phyloP scores from a whole-genome alignment of 73 alveolate species.

The Stentor coeruleus region DNA sequence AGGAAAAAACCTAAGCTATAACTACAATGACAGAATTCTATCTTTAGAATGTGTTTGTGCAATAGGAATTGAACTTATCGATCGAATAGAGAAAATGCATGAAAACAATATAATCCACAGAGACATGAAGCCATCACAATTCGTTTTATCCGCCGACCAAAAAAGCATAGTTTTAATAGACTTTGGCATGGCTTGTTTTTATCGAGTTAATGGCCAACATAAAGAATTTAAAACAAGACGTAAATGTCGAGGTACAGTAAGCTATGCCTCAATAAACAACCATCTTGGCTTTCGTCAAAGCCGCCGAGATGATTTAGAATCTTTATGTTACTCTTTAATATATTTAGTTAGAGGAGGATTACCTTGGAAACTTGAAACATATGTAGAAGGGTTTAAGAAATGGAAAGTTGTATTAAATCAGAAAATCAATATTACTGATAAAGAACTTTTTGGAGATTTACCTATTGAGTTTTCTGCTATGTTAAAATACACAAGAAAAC shows the following conservation, averaged over 20 bases:
- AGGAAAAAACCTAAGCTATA: not conserved
- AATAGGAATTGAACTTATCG: not conserved
- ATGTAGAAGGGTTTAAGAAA: not conserved
- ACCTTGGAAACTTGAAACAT: slow-evolving; percentile 60
- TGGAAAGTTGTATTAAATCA: not conserved
- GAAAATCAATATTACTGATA: not conserved
- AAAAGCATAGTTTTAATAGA: not conserved
- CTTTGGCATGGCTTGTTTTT: not conserved
- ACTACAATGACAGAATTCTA: not conserved
- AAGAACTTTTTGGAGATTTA: not conserved
- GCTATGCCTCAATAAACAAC: slow-evolving; percentile 70
- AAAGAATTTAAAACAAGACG: not conserved
- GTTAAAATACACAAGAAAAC: not conserved
- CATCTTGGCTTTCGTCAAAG: slow-evolving; percentile 73
- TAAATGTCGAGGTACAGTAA: slow-evolving; percentile 55
- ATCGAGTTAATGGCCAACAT: not conserved
- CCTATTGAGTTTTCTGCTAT: not conserved
- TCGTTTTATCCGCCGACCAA: not conserved
- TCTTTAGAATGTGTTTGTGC: not conserved
- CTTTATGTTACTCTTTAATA: slow-evolving; percentile 64
- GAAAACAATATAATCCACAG: not conserved
- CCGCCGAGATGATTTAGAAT: slow-evolving; percentile 79
- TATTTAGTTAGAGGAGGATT: slow-evolving; percentile 67
- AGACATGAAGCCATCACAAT: not conserved
- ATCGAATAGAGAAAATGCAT: not conserved